A percentile compares a stretch with the other conserved stretches of the same genome.
Conservation (phyloP, 345 rosid genomes). For the Dipteronia sinensis region DNA sequence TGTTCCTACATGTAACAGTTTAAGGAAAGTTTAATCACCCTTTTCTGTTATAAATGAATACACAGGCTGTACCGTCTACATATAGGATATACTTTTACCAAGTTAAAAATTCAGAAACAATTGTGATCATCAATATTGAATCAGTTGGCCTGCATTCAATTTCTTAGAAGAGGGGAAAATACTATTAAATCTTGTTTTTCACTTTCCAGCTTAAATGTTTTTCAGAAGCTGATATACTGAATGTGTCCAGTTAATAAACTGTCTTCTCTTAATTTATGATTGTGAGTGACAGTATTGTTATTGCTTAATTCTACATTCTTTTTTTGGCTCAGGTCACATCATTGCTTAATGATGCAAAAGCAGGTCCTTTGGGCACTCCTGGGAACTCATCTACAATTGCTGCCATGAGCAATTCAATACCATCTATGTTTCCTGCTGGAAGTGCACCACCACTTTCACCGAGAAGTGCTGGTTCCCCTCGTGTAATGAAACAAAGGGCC, state of each 20-base stretch:
- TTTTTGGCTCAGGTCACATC: constrained; percentile 53
- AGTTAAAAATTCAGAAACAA: background rate
- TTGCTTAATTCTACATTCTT: constrained; percentile 15
- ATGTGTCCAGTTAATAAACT: background rate
- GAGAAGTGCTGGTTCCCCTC: constrained; percentile 91
- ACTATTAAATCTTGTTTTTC: background rate
- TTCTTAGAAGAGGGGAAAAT: background rate
- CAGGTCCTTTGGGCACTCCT: constrained; percentile 76
- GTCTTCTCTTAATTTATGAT: background rate
- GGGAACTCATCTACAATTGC: constrained; percentile 64
- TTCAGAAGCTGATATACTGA: background rate
- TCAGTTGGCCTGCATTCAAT: background rate
- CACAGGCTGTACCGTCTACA: background rate
- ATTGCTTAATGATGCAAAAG: constrained; percentile 77
- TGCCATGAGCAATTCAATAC: constrained; percentile 62
- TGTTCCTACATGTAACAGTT: background rate
- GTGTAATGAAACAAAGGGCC: constrained; percentile 68
- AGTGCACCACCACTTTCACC: constrained; percentile 99
- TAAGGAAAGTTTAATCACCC: background rate
- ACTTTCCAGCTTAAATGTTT: background rate
- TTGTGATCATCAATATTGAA: background rate
- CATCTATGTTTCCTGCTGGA: constrained; percentile 95
- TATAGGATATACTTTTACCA: background rate
- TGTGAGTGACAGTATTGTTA: background rate
- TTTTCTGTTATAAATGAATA: background rate